Evolutionary conservation across 2,329 filamentous ascomycete genomes (phyloP).

Genomic region (Epichloe sibirici): DNA sequence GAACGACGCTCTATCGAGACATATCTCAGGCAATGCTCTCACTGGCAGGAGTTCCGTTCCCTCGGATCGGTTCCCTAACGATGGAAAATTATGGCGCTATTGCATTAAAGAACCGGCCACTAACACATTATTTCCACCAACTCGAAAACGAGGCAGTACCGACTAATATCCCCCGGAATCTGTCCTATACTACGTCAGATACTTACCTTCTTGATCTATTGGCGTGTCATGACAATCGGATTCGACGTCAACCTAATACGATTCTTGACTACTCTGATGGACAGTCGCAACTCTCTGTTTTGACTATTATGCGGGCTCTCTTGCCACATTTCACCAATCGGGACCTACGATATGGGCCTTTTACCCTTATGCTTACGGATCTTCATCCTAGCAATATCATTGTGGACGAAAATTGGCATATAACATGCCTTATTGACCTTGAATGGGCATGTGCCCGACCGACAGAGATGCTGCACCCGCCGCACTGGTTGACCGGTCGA

Average conservation of each 20-base stretch:
- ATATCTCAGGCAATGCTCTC: not conserved
- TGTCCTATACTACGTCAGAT: not conserved
- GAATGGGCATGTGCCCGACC: constrained; percentile 15
- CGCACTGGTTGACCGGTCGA: not conserved
- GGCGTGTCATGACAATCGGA: not conserved
- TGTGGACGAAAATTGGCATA: constrained; percentile 23
- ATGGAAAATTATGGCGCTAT: not conserved
- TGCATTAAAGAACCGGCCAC: not conserved
- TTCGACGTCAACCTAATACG: not conserved
- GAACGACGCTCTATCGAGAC: not conserved
- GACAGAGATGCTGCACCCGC: not conserved
- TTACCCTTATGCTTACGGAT: constrained; percentile 18
- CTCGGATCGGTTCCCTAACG: not conserved
- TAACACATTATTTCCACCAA: not conserved
- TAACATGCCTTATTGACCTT: constrained; percentile 21
- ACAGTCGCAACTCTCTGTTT: not conserved
- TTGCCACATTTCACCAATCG: not conserved
- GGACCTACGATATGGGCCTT: constrained; percentile 12
- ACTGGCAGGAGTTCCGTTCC: not conserved
- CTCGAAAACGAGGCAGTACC: not conserved
- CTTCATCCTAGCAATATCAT: constrained; percentile 23
- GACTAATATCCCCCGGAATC: not conserved
- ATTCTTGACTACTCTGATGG: not conserved
- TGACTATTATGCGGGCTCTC: not conserved
- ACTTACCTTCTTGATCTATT: not conserved